A percentile compares a stretch with the other conserved stretches of the same genome.
These are phyloP conservation scores for Chalara sp. DNA, from an alignment of 2,329 filamentous ascomycete species.

Conservation along the genomic window DNA sequence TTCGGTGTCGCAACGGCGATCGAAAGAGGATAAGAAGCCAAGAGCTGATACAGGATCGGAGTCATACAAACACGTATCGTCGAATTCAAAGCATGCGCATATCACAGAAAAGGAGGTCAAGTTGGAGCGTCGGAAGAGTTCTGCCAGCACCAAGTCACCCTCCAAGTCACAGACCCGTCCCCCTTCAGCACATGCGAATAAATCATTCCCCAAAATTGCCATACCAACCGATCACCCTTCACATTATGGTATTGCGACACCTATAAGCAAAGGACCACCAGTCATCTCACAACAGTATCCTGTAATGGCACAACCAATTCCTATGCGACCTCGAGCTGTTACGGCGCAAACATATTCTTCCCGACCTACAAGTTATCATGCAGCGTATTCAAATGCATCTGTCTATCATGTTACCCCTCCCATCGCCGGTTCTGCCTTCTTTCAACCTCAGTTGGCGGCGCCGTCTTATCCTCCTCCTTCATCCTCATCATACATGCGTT, in stretches of 20 bases:
- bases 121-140: constrained; percentile 18
- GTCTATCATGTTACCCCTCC: constrained; percentile 15
- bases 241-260: constrained; percentile 17
- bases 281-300: constrained; percentile 14
- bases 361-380: constrained; percentile 18
- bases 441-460: constrained; percentile 8
- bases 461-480: constrained; percentile 15
- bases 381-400: constrained; percentile 4
- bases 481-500: constrained; percentile 12
- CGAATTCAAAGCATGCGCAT: constrained; percentile 8
- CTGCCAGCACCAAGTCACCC: constrained; percentile 14
- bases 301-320: constrained; percentile 9
- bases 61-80: constrained; percentile 6
- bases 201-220: constrained; percentile 5
- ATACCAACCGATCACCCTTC: constrained; percentile 14
- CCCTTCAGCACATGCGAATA: constrained; percentile 15
- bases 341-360: constrained; percentile 16
- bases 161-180: constrained; percentile 14
- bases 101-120: constrained; percentile 13
- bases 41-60: constrained; percentile 2
- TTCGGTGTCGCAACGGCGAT: neutral
- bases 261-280: constrained; percentile 4
- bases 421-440: constrained; percentile 18
- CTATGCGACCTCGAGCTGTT: constrained; percentile 18
- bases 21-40: constrained; percentile 1